phyloP scores from a whole-genome alignment of 768 basidiomycete species.

The Daedaleopsis sinensis region DNA sequence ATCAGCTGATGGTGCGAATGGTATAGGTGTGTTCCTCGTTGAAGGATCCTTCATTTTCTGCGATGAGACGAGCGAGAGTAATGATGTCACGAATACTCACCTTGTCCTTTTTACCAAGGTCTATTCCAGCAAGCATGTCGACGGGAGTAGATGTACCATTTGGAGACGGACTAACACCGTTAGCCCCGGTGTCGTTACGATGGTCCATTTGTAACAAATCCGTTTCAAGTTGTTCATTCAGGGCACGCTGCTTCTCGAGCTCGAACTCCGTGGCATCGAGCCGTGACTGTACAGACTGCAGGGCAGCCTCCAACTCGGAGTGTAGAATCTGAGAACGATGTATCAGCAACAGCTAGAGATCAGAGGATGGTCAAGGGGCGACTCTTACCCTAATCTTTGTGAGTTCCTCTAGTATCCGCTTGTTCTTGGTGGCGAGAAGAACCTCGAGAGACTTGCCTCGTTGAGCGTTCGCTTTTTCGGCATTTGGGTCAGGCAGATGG shows the following conservation, averaged over 20 bases:
- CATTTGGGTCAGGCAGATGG: constrained; percentile 86
- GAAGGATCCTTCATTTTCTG: constrained; percentile 25
- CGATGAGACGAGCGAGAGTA: neutral
- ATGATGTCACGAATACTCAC: constrained; percentile 34
- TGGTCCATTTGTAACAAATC: constrained; percentile 85
- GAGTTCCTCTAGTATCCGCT: constrained; percentile 87
- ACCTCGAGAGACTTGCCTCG: constrained; percentile 86
- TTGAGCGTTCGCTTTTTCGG: constrained; percentile 76
- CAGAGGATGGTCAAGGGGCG: neutral
- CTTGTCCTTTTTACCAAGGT: constrained; percentile 59
- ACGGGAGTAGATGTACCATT: constrained; percentile 31
- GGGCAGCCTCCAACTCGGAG: constrained; percentile 74
- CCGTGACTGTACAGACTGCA: constrained; percentile 58
- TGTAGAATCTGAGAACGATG: constrained; percentile 65
- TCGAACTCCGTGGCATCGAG: constrained; percentile 63
- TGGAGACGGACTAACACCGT: constrained; percentile 28
- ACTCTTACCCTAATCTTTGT: constrained; percentile 81
- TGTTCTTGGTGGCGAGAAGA: constrained; percentile 92
- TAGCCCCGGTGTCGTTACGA: constrained; percentile 41
- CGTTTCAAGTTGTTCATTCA: constrained; percentile 92
- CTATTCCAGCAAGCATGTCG: constrained; percentile 74
- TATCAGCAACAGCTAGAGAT: neutral
- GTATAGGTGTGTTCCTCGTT: constrained; percentile 63
- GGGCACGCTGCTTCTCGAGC: constrained; percentile 70
- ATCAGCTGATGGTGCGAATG: constrained; percentile 77